A percentile compares a stretch with the other conserved stretches of the same genome.
Evolutionary conservation across 148 eudicot species (phyloP).

Genomic region (Fallopia convolvulus): DNA sequence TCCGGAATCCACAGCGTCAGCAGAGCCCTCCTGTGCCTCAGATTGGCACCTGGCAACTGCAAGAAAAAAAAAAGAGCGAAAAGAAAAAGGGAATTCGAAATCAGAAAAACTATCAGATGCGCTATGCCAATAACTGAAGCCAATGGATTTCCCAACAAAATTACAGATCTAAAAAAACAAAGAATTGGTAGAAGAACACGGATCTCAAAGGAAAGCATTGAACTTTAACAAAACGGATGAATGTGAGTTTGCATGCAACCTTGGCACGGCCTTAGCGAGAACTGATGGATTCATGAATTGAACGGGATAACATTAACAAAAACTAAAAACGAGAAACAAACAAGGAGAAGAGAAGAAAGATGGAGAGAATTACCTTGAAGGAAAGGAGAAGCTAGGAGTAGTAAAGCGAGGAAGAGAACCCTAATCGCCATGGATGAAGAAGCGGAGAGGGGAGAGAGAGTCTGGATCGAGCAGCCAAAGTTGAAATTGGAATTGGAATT

Average conservation of each 20-base stretch:
- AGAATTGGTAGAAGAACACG: neutral
- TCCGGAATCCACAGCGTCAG: conserved; percentile 38
- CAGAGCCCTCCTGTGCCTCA: conserved; percentile 26
- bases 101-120: neutral
- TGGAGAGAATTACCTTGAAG: conserved; percentile 49
- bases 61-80: neutral
- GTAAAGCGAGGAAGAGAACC: conserved; percentile 52
- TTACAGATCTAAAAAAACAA: neutral
- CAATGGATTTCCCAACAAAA: conserved; percentile 6
- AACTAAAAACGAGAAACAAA: neutral
- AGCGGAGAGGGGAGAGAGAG: conserved; percentile 7
- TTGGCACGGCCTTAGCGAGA: neutral
- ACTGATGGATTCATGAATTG: conserved; percentile 15
- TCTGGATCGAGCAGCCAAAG: neutral
- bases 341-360: neutral
- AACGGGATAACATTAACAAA: neutral
- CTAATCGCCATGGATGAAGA: conserved; percentile 34
- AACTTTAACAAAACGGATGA: neutral
- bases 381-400: conserved; percentile 55
- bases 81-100: neutral
- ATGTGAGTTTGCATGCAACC: conserved; percentile 12
- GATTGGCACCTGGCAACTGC: conserved; percentile 69
- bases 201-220: neutral
- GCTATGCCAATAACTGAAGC: neutral
- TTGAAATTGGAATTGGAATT: neutral